These are phyloP conservation scores for Carnegiea gigantea DNA, from an alignment of 179 eudicot genomes.

Conservation along the genomic window DNA sequence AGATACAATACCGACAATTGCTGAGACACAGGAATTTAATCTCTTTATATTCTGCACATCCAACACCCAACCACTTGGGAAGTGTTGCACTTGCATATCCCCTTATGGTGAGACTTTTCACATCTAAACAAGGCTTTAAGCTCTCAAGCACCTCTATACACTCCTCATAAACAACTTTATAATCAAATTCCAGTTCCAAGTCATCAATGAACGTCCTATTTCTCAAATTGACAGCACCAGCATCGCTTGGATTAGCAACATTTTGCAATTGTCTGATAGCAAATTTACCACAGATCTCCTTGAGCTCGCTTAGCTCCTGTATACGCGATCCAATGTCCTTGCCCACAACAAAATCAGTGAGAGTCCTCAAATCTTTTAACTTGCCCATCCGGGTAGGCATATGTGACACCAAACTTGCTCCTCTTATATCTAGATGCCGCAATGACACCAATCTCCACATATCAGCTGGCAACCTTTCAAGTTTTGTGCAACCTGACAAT, in stretches of 20 bases:
- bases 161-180: background rate
- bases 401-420: background rate
- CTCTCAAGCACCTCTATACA: conserved; percentile 11
- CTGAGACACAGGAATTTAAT: background rate
- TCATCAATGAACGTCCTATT: background rate
- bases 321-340: conserved; percentile 1
- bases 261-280: conserved; percentile 17
- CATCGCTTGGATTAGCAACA: background rate
- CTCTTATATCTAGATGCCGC: conserved; percentile 16
- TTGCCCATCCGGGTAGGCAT: conserved; percentile 17
- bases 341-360: conserved; percentile 17
- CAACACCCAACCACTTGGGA: background rate
- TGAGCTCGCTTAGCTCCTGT: conserved; percentile 12
- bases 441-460: conserved; percentile 6
- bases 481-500: background rate
- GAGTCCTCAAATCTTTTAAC: conserved; percentile 5
- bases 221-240: conserved; percentile 10
- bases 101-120: background rate
- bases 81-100: background rate
- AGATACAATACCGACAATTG: conserved; percentile 20
- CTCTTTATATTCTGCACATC: background rate
- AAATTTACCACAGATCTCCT: conserved; percentile 11
- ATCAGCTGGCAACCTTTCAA: conserved; percentile 15
- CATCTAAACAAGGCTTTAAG: background rate
- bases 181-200: background rate